These are phyloP conservation scores for Nitzschia sp. DNA, from an alignment of 108 stramenopile genomes.

Conservation along the genomic window DNA sequence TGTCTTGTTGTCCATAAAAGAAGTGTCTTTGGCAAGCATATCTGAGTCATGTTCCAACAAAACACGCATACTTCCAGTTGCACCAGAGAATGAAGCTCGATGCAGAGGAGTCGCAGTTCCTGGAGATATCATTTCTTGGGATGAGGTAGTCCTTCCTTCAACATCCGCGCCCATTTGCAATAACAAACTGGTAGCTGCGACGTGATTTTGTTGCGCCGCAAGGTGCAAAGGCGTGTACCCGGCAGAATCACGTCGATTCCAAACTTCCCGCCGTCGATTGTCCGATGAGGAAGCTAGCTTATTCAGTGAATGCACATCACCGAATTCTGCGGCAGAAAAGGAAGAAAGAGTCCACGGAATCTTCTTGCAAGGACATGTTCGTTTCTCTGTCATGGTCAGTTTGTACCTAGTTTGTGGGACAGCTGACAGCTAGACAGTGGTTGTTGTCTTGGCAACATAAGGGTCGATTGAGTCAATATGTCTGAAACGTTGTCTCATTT, in stretches of 20 bases:
- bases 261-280: constrained; percentile 5
- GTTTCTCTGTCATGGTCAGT: background rate
- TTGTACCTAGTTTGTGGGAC: too few relatives aligned
- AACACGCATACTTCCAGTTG: constrained; percentile 68
- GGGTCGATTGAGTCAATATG: too few relatives aligned
- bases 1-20: constrained; percentile 74
- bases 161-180: constrained; percentile 49
- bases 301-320: constrained; percentile 56
- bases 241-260: constrained; percentile 17
- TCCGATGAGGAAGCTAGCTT: constrained; percentile 10
- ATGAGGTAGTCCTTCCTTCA: constrained; percentile 23
- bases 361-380: constrained; percentile 23
- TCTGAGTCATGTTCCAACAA: constrained; percentile 43
- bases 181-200: constrained; percentile 57
- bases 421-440: too few relatives aligned
- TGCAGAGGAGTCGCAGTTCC: constrained; percentile 76
- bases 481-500: too few relatives aligned
- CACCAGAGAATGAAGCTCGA: constrained; percentile 80
- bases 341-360: constrained; percentile 65
- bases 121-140: background rate
- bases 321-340: constrained; percentile 82
- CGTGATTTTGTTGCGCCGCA: constrained; percentile 79
- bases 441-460: background rate
- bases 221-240: constrained; percentile 66
- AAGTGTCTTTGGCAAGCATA: constrained; percentile 61